These are phyloP conservation scores for Candida boleticola DNA, from an alignment of 805 yeast genomes.

Conservation along the genomic window DNA sequence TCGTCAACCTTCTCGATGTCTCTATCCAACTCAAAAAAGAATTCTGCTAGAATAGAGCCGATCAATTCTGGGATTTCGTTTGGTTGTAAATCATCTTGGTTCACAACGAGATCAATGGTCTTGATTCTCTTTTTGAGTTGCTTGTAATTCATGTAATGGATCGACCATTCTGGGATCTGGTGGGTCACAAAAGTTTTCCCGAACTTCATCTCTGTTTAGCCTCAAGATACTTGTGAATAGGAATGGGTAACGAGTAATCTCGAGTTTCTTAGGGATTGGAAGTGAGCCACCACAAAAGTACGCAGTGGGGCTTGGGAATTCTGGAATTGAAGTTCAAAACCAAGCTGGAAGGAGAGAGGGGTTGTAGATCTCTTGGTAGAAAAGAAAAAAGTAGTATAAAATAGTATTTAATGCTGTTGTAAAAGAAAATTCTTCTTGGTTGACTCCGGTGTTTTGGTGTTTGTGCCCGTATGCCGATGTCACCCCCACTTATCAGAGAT, in stretches of 20 bases:
- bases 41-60: conserved; percentile 53
- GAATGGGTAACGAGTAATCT: neutral
- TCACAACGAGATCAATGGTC: conserved; percentile 46
- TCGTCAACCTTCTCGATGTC: conserved; percentile 79
- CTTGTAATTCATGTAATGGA: conserved; percentile 81
- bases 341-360: too few species aligned
- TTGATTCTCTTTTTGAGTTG: conserved; percentile 78
- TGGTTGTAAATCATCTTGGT: conserved; percentile 28
- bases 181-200: conserved; percentile 77
- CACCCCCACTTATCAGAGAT: neutral
- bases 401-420: too few species aligned
- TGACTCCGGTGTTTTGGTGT: too few species aligned
- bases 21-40: conserved; percentile 75
- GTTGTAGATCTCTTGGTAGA: too few species aligned
- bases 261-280: neutral
- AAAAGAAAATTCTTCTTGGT: too few species aligned
- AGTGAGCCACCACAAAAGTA: neutral
- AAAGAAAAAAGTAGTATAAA: too few species aligned
- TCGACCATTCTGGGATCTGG: conserved; percentile 93
- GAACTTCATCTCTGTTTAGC: conserved; percentile 61
- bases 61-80: conserved; percentile 30
- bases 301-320: neutral
- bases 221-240: neutral
- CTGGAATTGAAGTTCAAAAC: too few species aligned
- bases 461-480: too few species aligned